Conservation (phyloP, 1,284 basidiomycete genomes). For the Malassezia psittaci region DNA sequence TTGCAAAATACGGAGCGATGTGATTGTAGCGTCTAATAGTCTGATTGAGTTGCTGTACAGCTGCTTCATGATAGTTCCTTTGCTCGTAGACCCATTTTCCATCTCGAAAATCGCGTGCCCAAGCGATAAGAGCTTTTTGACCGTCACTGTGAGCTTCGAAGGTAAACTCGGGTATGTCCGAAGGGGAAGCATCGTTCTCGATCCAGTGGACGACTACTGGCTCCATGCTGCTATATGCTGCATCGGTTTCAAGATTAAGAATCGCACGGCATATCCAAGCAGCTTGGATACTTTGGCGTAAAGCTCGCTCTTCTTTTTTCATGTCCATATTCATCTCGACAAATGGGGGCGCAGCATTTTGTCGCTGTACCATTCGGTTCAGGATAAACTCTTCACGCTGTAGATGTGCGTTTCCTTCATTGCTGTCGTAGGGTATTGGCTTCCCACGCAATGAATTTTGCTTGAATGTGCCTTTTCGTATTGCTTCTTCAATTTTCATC, state of each 20-base stretch:
- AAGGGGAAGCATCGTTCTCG: not conserved
- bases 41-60: constrained; percentile 30
- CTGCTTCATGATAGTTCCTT: constrained; percentile 29
- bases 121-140: constrained; percentile 8
- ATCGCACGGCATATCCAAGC: constrained; percentile 61
- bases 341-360: constrained; percentile 80
- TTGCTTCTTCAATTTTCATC: constrained; percentile 55
- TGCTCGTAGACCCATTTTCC: constrained; percentile 65
- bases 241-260: constrained; percentile 54
- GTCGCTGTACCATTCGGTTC: constrained; percentile 75
- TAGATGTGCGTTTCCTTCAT: constrained; percentile 64
- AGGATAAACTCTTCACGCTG: constrained; percentile 53
- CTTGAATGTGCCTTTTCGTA: constrained; percentile 61
- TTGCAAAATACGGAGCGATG: constrained; percentile 29
- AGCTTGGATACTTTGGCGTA: constrained; percentile 57
- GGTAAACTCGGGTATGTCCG: not conserved
- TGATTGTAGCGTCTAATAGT: constrained; percentile 31
- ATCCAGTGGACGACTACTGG: constrained; percentile 48
- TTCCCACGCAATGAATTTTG: constrained; percentile 65
- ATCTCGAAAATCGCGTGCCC: constrained; percentile 57
- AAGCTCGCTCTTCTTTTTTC: constrained; percentile 56
- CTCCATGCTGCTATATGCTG: constrained; percentile 41
- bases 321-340: constrained; percentile 68
- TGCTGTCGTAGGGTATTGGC: constrained; percentile 57
- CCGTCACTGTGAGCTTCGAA: not conserved